These are phyloP conservation scores for Acanthamoeba royreba DNA, from an alignment of 208 protist species.

Conservation along the genomic window DNA sequence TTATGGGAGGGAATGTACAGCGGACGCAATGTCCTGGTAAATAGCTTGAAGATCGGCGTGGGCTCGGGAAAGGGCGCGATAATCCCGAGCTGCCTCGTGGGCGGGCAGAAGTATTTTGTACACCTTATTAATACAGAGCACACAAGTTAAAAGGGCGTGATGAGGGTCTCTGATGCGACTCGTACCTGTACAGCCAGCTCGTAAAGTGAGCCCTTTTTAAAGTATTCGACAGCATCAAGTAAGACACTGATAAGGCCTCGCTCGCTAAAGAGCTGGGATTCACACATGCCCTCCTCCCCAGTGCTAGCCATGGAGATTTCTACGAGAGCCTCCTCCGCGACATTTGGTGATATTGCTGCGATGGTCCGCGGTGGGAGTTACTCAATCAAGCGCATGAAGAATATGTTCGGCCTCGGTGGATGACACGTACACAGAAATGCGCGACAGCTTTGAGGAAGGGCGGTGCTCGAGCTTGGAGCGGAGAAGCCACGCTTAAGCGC, in stretches of 20 bases:
- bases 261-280: conserved; percentile 53
- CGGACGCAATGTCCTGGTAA: conserved; percentile 63
- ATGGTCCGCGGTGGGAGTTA: not conserved
- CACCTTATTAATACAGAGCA: not conserved
- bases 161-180: no score
- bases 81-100: conserved; percentile 64
- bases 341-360: not conserved
- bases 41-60: conserved; percentile 60
- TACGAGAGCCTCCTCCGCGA: conserved; percentile 7
- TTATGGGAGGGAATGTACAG: not conserved
- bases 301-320: not conserved
- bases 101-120: conserved; percentile 72
- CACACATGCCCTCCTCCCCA: conserved; percentile 19
- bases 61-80: not conserved
- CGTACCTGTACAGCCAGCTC: conserved; percentile 47
- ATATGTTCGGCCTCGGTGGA: not conserved
- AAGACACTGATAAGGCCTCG: conserved; percentile 48
- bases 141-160: no score
- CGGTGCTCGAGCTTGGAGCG: not conserved
- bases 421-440: not conserved
- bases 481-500: not conserved
- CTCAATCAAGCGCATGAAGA: not conserved
- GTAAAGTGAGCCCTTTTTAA: conserved; percentile 45
- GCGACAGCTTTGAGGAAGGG: not conserved
- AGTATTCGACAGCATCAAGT: conserved; percentile 40